Base-by-base conservation (phyloP, 73 alveolate species). In the Effrenium voratum region DNA sequence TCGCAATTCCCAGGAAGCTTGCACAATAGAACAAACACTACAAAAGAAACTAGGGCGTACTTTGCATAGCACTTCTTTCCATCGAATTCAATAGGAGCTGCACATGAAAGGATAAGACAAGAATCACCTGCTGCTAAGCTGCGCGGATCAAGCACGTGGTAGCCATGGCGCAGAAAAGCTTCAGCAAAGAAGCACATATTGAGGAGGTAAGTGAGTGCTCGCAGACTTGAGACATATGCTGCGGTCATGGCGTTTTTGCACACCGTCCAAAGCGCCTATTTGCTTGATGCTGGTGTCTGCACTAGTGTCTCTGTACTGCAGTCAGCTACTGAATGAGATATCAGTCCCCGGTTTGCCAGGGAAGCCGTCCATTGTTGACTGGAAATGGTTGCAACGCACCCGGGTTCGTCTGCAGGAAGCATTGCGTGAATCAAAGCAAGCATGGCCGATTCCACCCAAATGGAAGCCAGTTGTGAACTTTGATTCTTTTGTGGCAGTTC, bases 381-480 rank as follows among this genome's bases (percentile, higher is more conserved):
- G 47, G 84, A n/a, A 44, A 26, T 87, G 95, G 95, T 82, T 87
- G 66, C 52, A 60, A 26, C 41, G 45, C 34, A 63, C 30, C 28
- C 82, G 43, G 59, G 49, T 24, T 4, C 95, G 34, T 46, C 34
- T 87, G 40, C 95, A 46, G 3, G 19, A 49, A 63, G 95, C 95
- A 2, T 57, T 60, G 49, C 34, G 13, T 0, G 22, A 60, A 45
- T 87, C 95, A 28, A 28, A 83, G 36, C 15, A 73, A 13, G 47
- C 95, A 2, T 87, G 95, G 95, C 95, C 95, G 15, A 22, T 87
- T 26, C 95, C 95, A 2, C 32, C 47, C 28, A 87, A 87, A 30
- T 87, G n/a, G 66, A 63, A 87, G 55, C 95, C 95, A 16, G 59
- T 60, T 1, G 44, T 84, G 5, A 70, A 84, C 79, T 60, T 85